phyloP scores from a whole-genome alignment of 441 rosid genomes.

The Adansonia gregorii region DNA sequence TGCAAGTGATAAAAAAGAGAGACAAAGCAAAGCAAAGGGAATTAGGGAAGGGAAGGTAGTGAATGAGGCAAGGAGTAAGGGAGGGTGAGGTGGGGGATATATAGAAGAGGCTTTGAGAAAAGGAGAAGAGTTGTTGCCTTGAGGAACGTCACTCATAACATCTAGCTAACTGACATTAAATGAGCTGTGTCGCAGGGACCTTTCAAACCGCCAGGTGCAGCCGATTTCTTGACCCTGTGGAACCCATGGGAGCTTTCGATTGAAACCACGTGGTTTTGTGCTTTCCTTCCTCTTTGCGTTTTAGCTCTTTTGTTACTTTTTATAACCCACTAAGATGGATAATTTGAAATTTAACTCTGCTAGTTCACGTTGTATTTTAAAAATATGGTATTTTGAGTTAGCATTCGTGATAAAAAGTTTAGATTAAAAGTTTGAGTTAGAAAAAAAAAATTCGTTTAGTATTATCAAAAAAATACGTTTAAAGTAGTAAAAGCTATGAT shows the following conservation, averaged over 20 bases:
- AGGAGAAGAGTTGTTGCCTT: neutral
- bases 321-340: too few species aligned
- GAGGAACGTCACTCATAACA: slow-evolving; percentile 29
- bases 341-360: too few species aligned
- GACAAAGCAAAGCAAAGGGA: neutral
- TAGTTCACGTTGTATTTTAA: too few species aligned
- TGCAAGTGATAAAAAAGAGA: neutral
- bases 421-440: too few species aligned
- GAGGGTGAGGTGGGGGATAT: slow-evolving; percentile 21
- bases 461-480: too few species aligned
- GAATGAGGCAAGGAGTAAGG: neutral
- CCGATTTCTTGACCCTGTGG: neutral
- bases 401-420: too few species aligned
- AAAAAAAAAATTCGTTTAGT: too few species aligned
- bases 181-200: slow-evolving; percentile 29
- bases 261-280: slow-evolving; percentile 34
- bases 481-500: too few species aligned
- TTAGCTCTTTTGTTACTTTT: neutral
- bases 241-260: neutral
- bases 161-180: neutral
- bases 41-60: neutral
- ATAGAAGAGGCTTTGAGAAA: slow-evolving; percentile 24
- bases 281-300: neutral
- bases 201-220: slow-evolving; percentile 38
- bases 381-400: too few species aligned